Evolutionary conservation across 352 stramenopile genomes (phyloP).

Genomic region (Phytophthora hibernalis): DNA sequence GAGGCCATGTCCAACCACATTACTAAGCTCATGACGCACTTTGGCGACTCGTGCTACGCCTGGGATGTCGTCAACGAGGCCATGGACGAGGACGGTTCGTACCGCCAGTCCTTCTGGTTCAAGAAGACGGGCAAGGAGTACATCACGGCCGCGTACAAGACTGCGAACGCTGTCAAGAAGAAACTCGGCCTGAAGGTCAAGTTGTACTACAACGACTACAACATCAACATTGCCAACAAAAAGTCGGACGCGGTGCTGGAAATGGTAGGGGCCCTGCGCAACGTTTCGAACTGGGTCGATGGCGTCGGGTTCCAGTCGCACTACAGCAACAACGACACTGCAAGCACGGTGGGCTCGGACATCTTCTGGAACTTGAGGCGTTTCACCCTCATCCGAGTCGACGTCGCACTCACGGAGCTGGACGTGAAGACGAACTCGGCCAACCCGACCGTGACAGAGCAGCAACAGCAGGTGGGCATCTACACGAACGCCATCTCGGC

Average conservation of each 20-base stretch:
- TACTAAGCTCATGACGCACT: slow-evolving; percentile 45
- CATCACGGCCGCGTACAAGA: slow-evolving; percentile 37
- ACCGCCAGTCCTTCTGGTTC: slow-evolving; percentile 47
- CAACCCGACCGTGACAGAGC: slow-evolving; percentile 30
- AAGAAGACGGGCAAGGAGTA: slow-evolving; percentile 46
- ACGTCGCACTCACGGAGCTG: slow-evolving; percentile 42
- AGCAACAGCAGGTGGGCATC: slow-evolving; percentile 36
- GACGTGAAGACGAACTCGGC: slow-evolving; percentile 36
- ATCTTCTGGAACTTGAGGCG: slow-evolving; percentile 40
- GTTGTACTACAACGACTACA: slow-evolving; percentile 40
- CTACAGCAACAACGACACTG: slow-evolving; percentile 32
- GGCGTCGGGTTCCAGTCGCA: slow-evolving; percentile 41
- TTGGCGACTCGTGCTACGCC: slow-evolving; percentile 33
- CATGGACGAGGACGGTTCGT: slow-evolving; percentile 36
- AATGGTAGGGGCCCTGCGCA: slow-evolving; percentile 29
- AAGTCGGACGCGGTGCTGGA: slow-evolving; percentile 40
- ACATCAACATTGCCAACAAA: slow-evolving; percentile 40
- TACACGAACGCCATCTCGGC: slow-evolving; percentile 37
- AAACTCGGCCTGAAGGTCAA: slow-evolving; percentile 26
- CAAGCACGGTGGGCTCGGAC: slow-evolving; percentile 20
- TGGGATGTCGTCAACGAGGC: slow-evolving; percentile 42
- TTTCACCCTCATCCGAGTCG: slow-evolving; percentile 33
- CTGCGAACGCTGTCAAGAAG: slow-evolving; percentile 40
- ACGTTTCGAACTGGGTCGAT: slow-evolving; percentile 33
- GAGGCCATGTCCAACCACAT: slow-evolving; percentile 42